Evolutionary conservation across 306 rosid genomes (phyloP).

Genomic region (Trichosanthes cucumerina): DNA sequence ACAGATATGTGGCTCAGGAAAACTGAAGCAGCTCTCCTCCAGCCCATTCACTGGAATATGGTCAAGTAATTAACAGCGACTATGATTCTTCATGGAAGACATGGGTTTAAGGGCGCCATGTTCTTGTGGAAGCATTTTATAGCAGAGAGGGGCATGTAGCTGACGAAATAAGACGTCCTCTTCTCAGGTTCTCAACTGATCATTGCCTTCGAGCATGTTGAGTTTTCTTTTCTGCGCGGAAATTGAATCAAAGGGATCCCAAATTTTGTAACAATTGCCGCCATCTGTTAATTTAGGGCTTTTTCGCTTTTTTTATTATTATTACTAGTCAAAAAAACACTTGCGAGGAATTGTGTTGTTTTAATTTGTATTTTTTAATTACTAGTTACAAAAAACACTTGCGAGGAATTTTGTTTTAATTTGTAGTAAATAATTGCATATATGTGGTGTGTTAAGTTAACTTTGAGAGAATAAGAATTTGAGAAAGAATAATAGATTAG

Average conservation of each 20-base stretch:
- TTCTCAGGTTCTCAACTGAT: not conserved
- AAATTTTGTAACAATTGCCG: not conserved
- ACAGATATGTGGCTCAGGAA: slow-evolving; percentile 29
- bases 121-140: not conserved
- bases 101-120: not conserved
- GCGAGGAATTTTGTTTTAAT: no score
- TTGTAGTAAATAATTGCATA: no score
- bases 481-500: no score
- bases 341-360: no score
- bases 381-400: no score
- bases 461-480: no score
- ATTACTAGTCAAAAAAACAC: no score
- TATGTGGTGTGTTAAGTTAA: no score
- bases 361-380: no score
- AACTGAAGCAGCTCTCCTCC: slow-evolving; percentile 62
- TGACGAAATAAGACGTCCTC: not conserved
- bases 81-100: slow-evolving; percentile 7
- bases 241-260: no score
- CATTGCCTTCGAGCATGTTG: not conserved
- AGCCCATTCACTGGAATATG: slow-evolving; percentile 56
- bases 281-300: not conserved
- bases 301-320: no score
- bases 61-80: not conserved
- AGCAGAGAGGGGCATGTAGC: not conserved
- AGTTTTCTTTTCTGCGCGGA: not conserved